Evolutionary conservation across 345 rosid genomes (phyloP), one percentile per base, ranked within the genome.

Genomic region (Camelina sativa): DNA sequence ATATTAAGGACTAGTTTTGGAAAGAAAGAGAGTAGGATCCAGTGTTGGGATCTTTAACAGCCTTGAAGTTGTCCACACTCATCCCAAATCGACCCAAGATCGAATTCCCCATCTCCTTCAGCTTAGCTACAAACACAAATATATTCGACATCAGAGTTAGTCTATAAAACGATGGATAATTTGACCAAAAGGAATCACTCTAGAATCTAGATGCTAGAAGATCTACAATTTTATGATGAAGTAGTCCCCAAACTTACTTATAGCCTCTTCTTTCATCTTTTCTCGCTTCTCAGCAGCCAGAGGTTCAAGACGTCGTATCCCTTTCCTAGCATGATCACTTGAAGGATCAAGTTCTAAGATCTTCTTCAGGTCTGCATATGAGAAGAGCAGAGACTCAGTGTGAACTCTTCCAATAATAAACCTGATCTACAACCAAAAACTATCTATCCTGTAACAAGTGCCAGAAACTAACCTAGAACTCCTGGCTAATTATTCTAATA

Each of bases 201-300:
- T 0, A 10, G 43, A 47, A 22, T 44, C 4, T 0, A 10, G 13
- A 34, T 48, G 48, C 11, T 38, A 38, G 41, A 9, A 9, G 41
- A 38, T 38, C 41, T 38, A 2, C 41, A 38, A 10, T 38, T 9
- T 2, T 71, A 52, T 38, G 34, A 56, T 65, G 40, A 38, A 64
- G 38, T 6, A 62, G 8, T 40, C 43, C 37, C 38, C 9, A 37
- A 77, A 67, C 89, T 82, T 82, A 95, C 99, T 89, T 62, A 92
- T 83, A 92, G 92, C 93, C 86, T 95, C 99, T 76, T 92, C 97
- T 86, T 95, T 95, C 99, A 95, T 88, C 81, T 90, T 92, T 81
- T 92, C 98, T 78, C 92, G 81, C 80, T 95, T 90, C 65, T 85
- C 92, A 0, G 88, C 98, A 77, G 97, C 98, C 62, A 92, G 75